Evolutionary conservation across 2,329 filamentous ascomycete species (phyloP).

Genomic region (Beauveria sp.): DNA sequence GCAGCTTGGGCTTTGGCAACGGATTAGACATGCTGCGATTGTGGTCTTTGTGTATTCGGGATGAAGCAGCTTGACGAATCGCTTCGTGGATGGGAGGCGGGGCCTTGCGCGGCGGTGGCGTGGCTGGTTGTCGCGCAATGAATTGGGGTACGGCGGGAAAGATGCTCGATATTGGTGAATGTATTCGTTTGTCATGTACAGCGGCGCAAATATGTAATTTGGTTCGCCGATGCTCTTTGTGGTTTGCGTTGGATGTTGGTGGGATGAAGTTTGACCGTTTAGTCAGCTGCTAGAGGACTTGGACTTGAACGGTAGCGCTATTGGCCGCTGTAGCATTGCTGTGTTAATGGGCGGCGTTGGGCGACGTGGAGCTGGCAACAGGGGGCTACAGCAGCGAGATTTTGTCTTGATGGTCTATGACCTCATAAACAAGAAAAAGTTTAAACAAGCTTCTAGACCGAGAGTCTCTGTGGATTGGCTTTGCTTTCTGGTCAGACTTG

Average conservation of each 20-base stretch:
- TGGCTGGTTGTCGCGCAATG: not conserved
- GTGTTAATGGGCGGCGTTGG: not conserved
- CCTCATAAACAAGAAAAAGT: too few relatives aligned
- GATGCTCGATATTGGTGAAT: too few relatives aligned
- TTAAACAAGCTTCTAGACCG: too few relatives aligned
- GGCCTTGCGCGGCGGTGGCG: not conserved
- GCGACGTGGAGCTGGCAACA: too few relatives aligned
- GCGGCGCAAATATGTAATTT: not conserved
- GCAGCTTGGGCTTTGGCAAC: slow-evolving; percentile 24
- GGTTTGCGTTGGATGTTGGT: not conserved
- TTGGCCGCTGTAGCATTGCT: not conserved
- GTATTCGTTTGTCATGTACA: not conserved
- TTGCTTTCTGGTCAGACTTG: too few relatives aligned
- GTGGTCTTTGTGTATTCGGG: not conserved
- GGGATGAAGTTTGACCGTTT: not conserved
- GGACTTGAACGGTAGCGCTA: not conserved
- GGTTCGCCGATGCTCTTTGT: not conserved
- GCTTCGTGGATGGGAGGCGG: too few relatives aligned
- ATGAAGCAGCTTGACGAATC: too few relatives aligned
- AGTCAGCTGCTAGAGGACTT: not conserved
- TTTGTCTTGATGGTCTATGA: too few relatives aligned
- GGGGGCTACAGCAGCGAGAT: too few relatives aligned
- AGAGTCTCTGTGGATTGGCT: too few relatives aligned
- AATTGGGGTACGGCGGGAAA: too few relatives aligned
- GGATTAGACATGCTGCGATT: slow-evolving; percentile 13